These are phyloP conservation scores for Didymella keratinophila DNA, from an alignment of 2,329 filamentous ascomycete species.

Conservation along the genomic window DNA sequence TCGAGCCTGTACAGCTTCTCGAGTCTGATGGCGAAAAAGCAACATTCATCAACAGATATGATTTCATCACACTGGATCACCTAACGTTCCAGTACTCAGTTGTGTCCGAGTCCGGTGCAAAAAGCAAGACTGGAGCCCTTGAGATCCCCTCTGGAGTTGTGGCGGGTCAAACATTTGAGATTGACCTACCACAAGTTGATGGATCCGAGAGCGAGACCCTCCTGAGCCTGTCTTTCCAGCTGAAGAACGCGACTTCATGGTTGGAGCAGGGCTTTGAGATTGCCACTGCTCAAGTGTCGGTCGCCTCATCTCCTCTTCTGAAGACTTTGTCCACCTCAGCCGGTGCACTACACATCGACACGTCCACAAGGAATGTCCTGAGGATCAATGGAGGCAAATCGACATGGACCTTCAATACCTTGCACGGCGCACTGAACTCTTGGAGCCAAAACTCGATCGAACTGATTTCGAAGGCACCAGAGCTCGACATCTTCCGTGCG, in stretches of 20 bases:
- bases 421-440: constrained; percentile 60
- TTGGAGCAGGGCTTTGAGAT: constrained; percentile 48
- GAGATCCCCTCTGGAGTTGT: constrained; percentile 37
- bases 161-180: constrained; percentile 37
- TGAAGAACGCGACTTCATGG: constrained; percentile 45
- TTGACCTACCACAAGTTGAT: constrained; percentile 34
- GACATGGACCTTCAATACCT: constrained; percentile 59
- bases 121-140: constrained; percentile 25
- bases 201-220: constrained; percentile 25
- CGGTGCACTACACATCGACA: constrained; percentile 50
- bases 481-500: constrained; percentile 67
- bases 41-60: constrained; percentile 46
- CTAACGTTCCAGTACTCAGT: constrained; percentile 34
- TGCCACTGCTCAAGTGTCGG: constrained; percentile 45
- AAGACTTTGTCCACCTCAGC: constrained; percentile 47
- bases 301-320: constrained; percentile 24
- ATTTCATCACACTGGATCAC: constrained; percentile 51
- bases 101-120: constrained; percentile 16
- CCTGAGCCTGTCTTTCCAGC: constrained; percentile 41
- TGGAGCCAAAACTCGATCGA: constrained; percentile 42
- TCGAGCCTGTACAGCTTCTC: constrained; percentile 52
- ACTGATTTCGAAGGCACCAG: constrained; percentile 44
- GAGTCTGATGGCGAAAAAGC: constrained; percentile 32
- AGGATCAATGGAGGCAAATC: constrained; percentile 36
- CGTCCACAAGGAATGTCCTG: constrained; percentile 30